phyloP scores from a whole-genome alignment of 352 stramenopile genomes.

The Globisporangium spinosum region DNA sequence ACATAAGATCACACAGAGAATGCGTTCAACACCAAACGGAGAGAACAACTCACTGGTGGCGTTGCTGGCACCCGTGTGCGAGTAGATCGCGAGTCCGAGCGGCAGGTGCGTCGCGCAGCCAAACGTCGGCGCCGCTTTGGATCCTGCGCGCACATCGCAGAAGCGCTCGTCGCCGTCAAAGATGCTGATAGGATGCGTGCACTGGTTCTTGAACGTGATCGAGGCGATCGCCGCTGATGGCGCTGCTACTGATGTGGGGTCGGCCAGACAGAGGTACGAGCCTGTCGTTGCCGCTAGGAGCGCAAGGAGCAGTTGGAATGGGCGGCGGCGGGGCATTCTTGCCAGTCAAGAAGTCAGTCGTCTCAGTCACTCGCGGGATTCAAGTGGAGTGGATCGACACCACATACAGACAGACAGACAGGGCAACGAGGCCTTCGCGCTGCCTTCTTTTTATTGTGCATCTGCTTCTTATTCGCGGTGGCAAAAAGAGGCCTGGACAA shows the following conservation, averaged over 20 bases:
- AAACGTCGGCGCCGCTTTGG: not conserved
- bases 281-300: not conserved
- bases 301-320: not conserved
- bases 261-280: not conserved
- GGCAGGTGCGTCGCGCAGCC: conserved; percentile 14
- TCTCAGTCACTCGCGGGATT: not conserved
- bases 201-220: conserved; percentile 1
- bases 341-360: not conserved
- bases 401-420: too few relatives aligned
- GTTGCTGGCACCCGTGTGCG: conserved; percentile 13
- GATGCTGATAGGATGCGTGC: not conserved
- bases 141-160: not conserved
- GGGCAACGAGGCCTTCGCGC: too few relatives aligned
- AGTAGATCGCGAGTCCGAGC: conserved; percentile 7
- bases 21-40: not conserved
- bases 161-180: not conserved
- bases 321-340: not conserved
- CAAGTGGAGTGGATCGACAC: not conserved
- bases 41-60: conserved; percentile 11
- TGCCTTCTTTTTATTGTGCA: too few relatives aligned
- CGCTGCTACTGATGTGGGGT: not conserved
- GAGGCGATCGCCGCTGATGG: not conserved
- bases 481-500: not conserved
- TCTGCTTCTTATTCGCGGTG: not conserved
- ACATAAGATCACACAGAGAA: not conserved